A percentile compares a stretch with the other conserved stretches of the same genome.
Evolutionary conservation across 2,329 filamentous ascomycete genomes (phyloP).

Genomic region (Sporothrix euskadiensis): DNA sequence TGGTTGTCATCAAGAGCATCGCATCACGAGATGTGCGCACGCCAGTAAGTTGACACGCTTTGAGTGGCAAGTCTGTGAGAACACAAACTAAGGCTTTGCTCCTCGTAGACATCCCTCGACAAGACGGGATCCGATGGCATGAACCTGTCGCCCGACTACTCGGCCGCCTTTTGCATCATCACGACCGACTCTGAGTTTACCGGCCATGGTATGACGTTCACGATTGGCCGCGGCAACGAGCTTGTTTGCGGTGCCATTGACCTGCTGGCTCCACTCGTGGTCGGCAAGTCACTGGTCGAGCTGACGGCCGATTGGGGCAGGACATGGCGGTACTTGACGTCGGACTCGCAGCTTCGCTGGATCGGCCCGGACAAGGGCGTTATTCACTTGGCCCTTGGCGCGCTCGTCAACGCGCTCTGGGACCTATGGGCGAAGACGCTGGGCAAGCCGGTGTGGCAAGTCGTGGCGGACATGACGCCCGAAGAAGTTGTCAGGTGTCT

Average conservation of each 20-base stretch:
- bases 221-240: conserved; percentile 86
- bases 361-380: conserved; percentile 94
- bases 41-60: not conserved
- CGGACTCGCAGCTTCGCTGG: conserved; percentile 87
- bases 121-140: conserved; percentile 95
- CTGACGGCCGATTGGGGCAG: conserved; percentile 71
- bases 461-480: conserved; percentile 86
- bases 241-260: conserved; percentile 84
- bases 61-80: not conserved
- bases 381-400: conserved; percentile 85
- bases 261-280: conserved; percentile 65
- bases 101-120: conserved; percentile 72
- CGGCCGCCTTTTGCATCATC: conserved; percentile 86
- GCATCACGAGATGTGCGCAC: not conserved
- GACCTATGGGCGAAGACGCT: conserved; percentile 91
- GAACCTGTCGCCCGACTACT: conserved; percentile 87
- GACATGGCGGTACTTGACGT: conserved; percentile 90
- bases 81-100: not conserved
- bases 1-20: conserved; percentile 2
- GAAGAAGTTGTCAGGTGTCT: conserved; percentile 86
- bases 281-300: conserved; percentile 63
- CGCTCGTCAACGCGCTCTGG: conserved; percentile 89
- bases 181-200: conserved; percentile 71
- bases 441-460: conserved; percentile 84
- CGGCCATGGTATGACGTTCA: conserved; percentile 84